phyloP scores from a whole-genome alignment of 176 grass and related monocot species.

The Dactylis glomerata region DNA sequence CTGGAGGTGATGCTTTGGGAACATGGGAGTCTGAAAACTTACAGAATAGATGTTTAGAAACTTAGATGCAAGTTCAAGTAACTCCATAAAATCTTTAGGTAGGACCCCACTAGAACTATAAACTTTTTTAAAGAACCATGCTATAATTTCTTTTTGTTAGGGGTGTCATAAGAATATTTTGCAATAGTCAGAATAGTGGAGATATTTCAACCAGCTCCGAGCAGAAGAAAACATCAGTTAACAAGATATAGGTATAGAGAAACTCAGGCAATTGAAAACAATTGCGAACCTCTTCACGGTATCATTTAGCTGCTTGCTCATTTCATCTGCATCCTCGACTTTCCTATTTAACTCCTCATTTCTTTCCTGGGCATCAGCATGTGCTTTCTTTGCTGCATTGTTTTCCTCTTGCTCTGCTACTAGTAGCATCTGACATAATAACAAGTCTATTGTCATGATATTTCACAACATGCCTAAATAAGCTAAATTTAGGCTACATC shows the following conservation, averaged over 20 bases:
- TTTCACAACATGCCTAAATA: not conserved
- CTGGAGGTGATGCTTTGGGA: not conserved
- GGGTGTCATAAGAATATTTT: not conserved
- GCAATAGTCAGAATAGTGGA: not conserved
- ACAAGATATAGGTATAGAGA: slow-evolving; percentile 12
- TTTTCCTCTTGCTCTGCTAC: slow-evolving; percentile 47
- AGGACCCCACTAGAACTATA: not conserved
- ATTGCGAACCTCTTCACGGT: slow-evolving; percentile 50
- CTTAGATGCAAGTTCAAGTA: slow-evolving; percentile 8
- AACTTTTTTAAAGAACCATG: not conserved
- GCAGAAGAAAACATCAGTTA: slow-evolving; percentile 1
- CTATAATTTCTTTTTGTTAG: not conserved
- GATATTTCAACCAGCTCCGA: slow-evolving; percentile 8
- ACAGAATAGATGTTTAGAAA: not conserved
- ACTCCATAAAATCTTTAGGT: slow-evolving; percentile 3
- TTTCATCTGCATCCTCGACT: slow-evolving; percentile 50
- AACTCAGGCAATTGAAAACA: slow-evolving; percentile 26
- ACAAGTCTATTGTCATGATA: not conserved
- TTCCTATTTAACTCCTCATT: slow-evolving; percentile 57
- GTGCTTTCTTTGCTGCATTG: slow-evolving; percentile 49
- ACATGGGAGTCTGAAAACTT: not conserved
- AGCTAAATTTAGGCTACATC: slow-evolving; percentile 16
- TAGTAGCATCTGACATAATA: slow-evolving; percentile 54
- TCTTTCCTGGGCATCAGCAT: slow-evolving; percentile 44
- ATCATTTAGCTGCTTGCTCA: slow-evolving; percentile 48